A percentile compares a stretch with the other conserved stretches of the same genome.
phyloP scores from a whole-genome alignment of 768 basidiomycete species.

The Tricholoma matsutake region DNA sequence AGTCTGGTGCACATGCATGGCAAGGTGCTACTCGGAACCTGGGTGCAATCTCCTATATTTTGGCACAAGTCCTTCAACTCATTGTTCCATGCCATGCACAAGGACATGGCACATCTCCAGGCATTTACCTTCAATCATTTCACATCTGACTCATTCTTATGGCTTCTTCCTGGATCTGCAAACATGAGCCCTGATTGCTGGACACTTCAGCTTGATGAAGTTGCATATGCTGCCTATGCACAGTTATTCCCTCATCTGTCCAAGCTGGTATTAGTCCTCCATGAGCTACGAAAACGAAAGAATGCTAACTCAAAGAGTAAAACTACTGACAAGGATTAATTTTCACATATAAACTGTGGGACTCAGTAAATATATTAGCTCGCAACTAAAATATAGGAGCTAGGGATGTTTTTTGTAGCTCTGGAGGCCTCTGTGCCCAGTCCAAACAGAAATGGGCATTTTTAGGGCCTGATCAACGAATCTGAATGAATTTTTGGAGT shows the following conservation, averaged over 20 bases:
- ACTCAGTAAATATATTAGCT: too few relatives aligned
- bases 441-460: too few relatives aligned
- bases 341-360: background rate
- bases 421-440: too few relatives aligned
- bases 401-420: too few relatives aligned
- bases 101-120: too few relatives aligned
- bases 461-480: too few relatives aligned
- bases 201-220: background rate
- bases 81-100: too few relatives aligned
- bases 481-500: too few relatives aligned
- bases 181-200: too few relatives aligned
- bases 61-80: too few relatives aligned
- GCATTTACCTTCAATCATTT: too few relatives aligned
- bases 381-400: too few relatives aligned
- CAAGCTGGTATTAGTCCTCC: background rate
- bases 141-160: background rate
- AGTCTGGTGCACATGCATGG: background rate
- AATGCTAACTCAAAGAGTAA: background rate
- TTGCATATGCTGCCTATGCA: background rate
- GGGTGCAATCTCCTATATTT: background rate
- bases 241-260: background rate
- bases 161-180: background rate
- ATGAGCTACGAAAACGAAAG: background rate
- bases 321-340: background rate
- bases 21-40: background rate